phyloP scores from a whole-genome alignment of 1,284 basidiomycete species.

The Boletus semigastroideus region DNA sequence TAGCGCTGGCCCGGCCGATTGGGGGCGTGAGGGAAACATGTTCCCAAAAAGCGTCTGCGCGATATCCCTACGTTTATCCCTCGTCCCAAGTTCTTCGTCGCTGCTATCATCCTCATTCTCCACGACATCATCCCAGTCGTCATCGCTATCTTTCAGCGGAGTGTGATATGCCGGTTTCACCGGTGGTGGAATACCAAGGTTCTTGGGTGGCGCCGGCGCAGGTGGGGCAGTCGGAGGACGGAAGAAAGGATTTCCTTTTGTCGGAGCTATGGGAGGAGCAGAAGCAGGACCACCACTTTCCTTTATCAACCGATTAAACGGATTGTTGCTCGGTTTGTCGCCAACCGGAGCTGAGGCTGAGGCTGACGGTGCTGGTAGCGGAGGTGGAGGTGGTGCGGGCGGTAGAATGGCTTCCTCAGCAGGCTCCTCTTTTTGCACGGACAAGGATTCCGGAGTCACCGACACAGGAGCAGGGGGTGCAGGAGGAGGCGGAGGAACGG shows the following conservation, averaged over 20 bases:
- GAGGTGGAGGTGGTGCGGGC: slow-evolving; percentile 36
- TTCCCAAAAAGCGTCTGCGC: slow-evolving; percentile 79
- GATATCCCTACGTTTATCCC: slow-evolving; percentile 68
- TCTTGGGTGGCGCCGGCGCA: slow-evolving; percentile 38
- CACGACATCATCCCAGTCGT: slow-evolving; percentile 84
- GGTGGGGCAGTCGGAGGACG: slow-evolving; percentile 41
- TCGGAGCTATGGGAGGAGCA: slow-evolving; percentile 28
- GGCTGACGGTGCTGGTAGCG: slow-evolving; percentile 34
- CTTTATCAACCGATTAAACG: slow-evolving; percentile 65
- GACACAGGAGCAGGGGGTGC: slow-evolving; percentile 17
- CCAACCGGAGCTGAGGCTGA: slow-evolving; percentile 24
- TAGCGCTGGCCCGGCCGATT: slow-evolving; percentile 34
- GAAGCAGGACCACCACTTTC: slow-evolving; percentile 38
- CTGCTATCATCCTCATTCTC: slow-evolving; percentile 77
- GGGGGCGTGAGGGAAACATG: slow-evolving; percentile 53
- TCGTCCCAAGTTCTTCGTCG: slow-evolving; percentile 71
- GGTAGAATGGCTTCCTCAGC: slow-evolving; percentile 26
- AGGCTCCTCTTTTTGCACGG: slow-evolving; percentile 32
- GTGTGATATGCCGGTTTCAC: slow-evolving; percentile 60
- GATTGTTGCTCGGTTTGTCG: slow-evolving; percentile 56
- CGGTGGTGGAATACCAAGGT: slow-evolving; percentile 43
- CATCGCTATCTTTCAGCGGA: slow-evolving; percentile 58
- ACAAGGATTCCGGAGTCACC: slow-evolving; percentile 27
- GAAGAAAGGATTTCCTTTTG: slow-evolving; percentile 58
- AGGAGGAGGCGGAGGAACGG: slow-evolving; percentile 23